Conservation (phyloP, 2,329 filamentous ascomycete species). For the Talaromyces sp. region DNA sequence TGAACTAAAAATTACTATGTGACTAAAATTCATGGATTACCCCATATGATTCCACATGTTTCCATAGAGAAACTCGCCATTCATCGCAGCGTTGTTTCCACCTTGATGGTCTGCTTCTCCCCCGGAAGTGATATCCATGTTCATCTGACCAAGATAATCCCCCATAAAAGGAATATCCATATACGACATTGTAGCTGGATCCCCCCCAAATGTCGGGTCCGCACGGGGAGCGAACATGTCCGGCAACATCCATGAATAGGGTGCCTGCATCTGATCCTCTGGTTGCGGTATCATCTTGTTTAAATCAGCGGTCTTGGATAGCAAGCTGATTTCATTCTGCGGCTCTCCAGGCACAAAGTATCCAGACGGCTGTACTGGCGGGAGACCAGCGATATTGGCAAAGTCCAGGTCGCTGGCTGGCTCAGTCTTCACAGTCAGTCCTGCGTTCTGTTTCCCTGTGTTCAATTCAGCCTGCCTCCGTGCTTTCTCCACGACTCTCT, state of each 20-base stretch:
- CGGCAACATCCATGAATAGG: constrained; percentile 3
- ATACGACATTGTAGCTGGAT: not conserved
- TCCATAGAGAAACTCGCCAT: not conserved
- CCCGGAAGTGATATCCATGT: not conserved
- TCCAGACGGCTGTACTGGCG: not conserved
- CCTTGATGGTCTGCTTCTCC: not conserved
- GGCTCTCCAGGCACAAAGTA: not conserved
- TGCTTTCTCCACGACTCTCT: constrained; percentile 77
- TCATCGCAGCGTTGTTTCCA: not conserved
- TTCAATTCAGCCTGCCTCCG: constrained; percentile 58
- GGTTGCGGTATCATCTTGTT: constrained; percentile 3
- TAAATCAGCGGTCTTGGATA: not conserved
- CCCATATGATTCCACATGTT: constrained; percentile 6
- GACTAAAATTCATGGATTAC: not conserved
- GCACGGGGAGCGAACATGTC: not conserved
- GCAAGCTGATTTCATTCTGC: not conserved
- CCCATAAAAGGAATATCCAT: not conserved
- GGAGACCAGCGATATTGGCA: not conserved
- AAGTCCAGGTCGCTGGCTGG: not conserved
- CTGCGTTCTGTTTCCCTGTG: not conserved
- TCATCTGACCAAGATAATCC: not conserved
- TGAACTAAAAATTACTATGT: too few species aligned
- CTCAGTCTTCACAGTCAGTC: not conserved
- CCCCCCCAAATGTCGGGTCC: not conserved
- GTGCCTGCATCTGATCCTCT: not conserved